Evolutionary conservation across 805 yeast genomes (phyloP).

Genomic region (Starmerella floricola): DNA sequence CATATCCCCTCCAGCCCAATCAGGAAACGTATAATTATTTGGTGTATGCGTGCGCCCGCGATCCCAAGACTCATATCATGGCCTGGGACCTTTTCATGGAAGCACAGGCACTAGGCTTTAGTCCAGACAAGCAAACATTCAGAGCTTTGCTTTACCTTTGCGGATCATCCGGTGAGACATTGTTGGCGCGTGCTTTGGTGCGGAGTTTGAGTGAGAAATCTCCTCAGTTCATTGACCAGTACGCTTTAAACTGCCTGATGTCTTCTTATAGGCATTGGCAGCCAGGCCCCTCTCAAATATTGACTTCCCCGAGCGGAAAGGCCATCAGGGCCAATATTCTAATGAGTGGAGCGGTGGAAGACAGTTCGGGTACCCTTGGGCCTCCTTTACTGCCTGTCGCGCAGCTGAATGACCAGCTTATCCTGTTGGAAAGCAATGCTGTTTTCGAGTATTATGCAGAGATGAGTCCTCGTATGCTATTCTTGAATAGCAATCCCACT

Average conservation of each 20-base stretch:
- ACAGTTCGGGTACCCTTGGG: background rate
- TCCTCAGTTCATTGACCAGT: slow-evolving; percentile 25
- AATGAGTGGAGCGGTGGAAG: slow-evolving; percentile 9
- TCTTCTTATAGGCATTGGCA: slow-evolving; percentile 26
- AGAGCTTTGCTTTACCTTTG: slow-evolving; percentile 64
- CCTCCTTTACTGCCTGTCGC: slow-evolving; percentile 65
- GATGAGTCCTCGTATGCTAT: slow-evolving; percentile 35
- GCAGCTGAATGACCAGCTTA: slow-evolving; percentile 32
- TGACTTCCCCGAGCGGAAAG: slow-evolving; percentile 24
- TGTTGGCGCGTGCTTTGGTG: slow-evolving; percentile 49
- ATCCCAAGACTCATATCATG: slow-evolving; percentile 35
- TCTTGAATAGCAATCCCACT: slow-evolving; percentile 33
- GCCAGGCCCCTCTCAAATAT: slow-evolving; percentile 25
- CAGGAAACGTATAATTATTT: slow-evolving; percentile 41
- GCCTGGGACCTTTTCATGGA: slow-evolving; percentile 76
- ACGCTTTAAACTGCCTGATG: slow-evolving; percentile 26
- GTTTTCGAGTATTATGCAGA: slow-evolving; percentile 48
- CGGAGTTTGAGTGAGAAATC: slow-evolving; percentile 24
- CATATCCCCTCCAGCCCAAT: slow-evolving; percentile 32
- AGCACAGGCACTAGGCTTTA: slow-evolving; percentile 35
- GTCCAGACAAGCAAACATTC: slow-evolving; percentile 35
- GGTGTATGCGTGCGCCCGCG: slow-evolving; percentile 55
- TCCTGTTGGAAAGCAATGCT: slow-evolving; percentile 68
- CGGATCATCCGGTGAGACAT: slow-evolving; percentile 68
- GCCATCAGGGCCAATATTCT: slow-evolving; percentile 23